Base-by-base conservation (phyloP, 177 flowering plant genomes). In the Tripterygium wilfordii region DNA sequence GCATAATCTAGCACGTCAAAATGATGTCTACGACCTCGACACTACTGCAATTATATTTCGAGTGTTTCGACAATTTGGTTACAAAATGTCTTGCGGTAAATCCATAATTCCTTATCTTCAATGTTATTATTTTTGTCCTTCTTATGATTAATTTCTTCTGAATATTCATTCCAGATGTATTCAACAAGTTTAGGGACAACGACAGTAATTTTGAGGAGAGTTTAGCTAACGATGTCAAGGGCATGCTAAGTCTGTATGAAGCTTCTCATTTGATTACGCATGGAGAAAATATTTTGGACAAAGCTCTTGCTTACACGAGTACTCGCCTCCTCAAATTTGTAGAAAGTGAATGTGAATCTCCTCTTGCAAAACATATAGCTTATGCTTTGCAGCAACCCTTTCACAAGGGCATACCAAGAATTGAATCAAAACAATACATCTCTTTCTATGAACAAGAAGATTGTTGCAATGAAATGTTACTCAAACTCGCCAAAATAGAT, bases 261-360 rank as follows among this genome's bases (percentile, higher is more conserved):
- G 68, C 68, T 0, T 2, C 63, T 0, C 31, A 53, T 40, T 33
- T 58, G 2, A 52, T 43, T 25, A 9, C 36, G 0, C 68, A 49
- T 32, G 56, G 64, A 37, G 68, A 64, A 23, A 60, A 58, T 18
- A 43, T 54, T 16, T 43, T 64, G 0, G 64, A 64, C 14, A 64
- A 54, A 22, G 68, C 68, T 2, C 50, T 56, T 19, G 25, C 27
- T 19, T 58, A 58, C 43, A 42, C 59, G 0, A 37, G 23, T 16
- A 13, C 29, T 19, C 31, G 45, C 16, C 60, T 64, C 15, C 3
- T 36, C 7, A n/a, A n/a, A n/a, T 16, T 47, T 0, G 0, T 46
- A 3, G 45, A n/a, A 6, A 1, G 14, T 2, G 4, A n/a, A 1
- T 36, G 12, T 3, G 56, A 39, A 22, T n/a, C 29, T 14, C 15